Evolutionary conservation across 331 rosid genomes (phyloP), one percentile per base, ranked within the genome.

Genomic region (Phaseolus coccineus): DNA sequence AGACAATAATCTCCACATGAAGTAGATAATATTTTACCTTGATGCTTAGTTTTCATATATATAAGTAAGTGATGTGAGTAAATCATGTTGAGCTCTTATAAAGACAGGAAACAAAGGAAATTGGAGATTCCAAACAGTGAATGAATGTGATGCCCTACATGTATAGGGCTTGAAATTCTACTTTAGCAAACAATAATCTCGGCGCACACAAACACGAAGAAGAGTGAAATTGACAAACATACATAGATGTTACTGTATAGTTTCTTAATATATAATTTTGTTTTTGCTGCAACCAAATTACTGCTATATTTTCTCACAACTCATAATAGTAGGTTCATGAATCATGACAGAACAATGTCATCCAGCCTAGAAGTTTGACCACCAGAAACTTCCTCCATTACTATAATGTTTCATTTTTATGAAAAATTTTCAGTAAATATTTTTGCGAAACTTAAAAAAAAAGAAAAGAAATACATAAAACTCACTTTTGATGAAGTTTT

Each of bases 281-380:
- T 70, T 39, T 53, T 6, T 39, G 4, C 46, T 40, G 28, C 9
- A 42, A 76, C 9, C 16, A 42, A 76, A 24, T 30, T 47, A 44
- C n/a, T 57, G 56, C 37, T 66, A 9, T 14, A 70, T 5, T 37
- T 63, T 80, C 22, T 19, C 33, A 71, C 47, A 51, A 52, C 64
- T 71, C 16, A 7, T 57, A 77, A 71, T 56, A 71, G 76, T 42
- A 76, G 16, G 48, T 73, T 78, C 69, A 59, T 67, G 69, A 67
- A 66, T 78, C 69, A 59, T 67, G 69, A 67, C 59, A 48, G 66
- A 62, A 59, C 77, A 48, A 12, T 13, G 5, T 76, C 19, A 7
- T 78, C 73, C 56, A 73, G 81, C 70, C 39, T 75, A 68, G 77
- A 74, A 58, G 59, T 40, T 74, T 61, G 64, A 59, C 81, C 40